Percentiles rank a stretch among this genome's conserved stretches.
Evolutionary conservation across 2,329 filamentous ascomycete genomes (phyloP).

Genomic region (Exophiala spinifera): DNA sequence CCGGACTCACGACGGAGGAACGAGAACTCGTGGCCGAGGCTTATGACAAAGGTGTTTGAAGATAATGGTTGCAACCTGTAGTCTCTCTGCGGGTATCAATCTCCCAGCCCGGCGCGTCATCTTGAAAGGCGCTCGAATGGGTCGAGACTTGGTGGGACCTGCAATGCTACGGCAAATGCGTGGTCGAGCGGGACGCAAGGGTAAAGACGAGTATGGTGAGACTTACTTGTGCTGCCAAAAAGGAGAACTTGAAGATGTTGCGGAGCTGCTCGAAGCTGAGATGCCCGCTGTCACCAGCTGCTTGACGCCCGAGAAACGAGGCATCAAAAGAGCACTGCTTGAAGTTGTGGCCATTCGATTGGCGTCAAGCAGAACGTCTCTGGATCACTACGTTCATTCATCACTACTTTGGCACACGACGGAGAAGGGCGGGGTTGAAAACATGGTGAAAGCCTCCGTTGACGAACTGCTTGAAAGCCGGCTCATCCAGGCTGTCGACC

Average conservation of each 20-base stretch:
- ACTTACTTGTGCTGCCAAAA: conserved; percentile 72
- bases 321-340: conserved; percentile 68
- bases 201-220: conserved; percentile 73
- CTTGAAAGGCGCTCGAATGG: conserved; percentile 72
- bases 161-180: conserved; percentile 80
- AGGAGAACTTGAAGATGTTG: conserved; percentile 65
- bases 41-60: conserved; percentile 67
- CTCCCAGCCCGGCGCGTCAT: conserved; percentile 70
- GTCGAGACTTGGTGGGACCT: conserved; percentile 70
- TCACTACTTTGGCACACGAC: conserved; percentile 62
- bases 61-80: conserved; percentile 73
- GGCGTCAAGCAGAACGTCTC: conserved; percentile 61
- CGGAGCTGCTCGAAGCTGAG: conserved; percentile 69
- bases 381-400: conserved; percentile 66
- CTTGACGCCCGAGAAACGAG: conserved; percentile 63
- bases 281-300: conserved; percentile 68
- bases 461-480: conserved; percentile 54
- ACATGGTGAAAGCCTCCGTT: conserved; percentile 59
- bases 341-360: conserved; percentile 68
- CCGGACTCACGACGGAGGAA: conserved; percentile 66
- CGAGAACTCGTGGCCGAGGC: conserved; percentile 67
- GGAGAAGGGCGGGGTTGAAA: conserved; percentile 48
- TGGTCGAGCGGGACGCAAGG: conserved; percentile 72
- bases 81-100: conserved; percentile 79
- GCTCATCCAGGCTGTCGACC: conserved; percentile 53